phyloP scores from a whole-genome alignment of 78 protist genomes.

The Dictyostelium brefeldianum region DNA sequence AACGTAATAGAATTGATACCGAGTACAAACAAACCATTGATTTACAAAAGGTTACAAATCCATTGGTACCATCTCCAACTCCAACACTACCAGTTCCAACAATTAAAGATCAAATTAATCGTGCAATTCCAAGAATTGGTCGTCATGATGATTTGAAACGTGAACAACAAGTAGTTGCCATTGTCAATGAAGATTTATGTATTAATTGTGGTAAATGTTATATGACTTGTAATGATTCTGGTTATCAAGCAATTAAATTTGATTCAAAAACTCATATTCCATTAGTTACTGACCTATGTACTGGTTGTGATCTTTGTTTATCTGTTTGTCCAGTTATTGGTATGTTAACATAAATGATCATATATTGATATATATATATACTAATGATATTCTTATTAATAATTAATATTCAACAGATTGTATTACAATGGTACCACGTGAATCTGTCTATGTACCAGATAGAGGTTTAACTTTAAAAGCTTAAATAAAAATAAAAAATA shows the following conservation, averaged over 20 bases:
- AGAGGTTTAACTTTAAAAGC: constrained; percentile 43
- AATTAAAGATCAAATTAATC: constrained; percentile 76
- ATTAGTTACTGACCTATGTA: constrained; percentile 91
- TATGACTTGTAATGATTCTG: constrained; percentile 96
- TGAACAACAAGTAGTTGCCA: constrained; percentile 95
- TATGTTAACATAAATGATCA: too few relatives aligned
- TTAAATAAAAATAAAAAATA: too few relatives aligned
- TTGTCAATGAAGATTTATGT: constrained; percentile 95
- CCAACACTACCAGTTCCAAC: constrained; percentile 40
- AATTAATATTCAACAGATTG: too few relatives aligned
- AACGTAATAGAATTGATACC: constrained; percentile 51
- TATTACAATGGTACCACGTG: constrained; percentile 94
- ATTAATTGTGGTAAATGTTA: constrained; percentile 98
- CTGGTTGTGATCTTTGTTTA: constrained; percentile 95
- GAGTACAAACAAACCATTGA: constrained; percentile 24
- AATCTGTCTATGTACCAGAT: constrained; percentile 48
- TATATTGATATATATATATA: too few relatives aligned
- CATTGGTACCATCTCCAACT: constrained; percentile 11
- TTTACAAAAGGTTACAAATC: not conserved
- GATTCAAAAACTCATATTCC: constrained; percentile 94
- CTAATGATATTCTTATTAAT: too few relatives aligned
- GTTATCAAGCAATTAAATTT: constrained; percentile 91
- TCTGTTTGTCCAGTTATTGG: constrained; percentile 90
- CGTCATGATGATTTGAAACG: constrained; percentile 84
- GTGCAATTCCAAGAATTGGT: constrained; percentile 88